A percentile compares a stretch with the other conserved stretches of the same genome.
phyloP scores from a whole-genome alignment of 352 stramenopile species.

The Blastocystis sp. region DNA sequence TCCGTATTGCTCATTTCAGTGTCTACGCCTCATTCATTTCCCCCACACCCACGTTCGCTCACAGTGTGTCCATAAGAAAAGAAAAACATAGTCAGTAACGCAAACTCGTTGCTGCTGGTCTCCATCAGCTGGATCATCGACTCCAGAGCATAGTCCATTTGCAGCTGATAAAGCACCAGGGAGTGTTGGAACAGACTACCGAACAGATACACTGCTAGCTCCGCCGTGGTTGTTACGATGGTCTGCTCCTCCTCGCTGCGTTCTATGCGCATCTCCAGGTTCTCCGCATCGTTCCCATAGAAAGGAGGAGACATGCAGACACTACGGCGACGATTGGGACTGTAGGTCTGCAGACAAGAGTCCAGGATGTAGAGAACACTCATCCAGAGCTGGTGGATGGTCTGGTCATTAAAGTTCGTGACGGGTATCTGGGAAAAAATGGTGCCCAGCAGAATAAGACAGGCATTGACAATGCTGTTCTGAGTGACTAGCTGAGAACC shows the following conservation, averaged over 20 bases:
- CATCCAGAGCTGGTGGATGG: not conserved
- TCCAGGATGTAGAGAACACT: not conserved
- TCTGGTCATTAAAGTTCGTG: not conserved
- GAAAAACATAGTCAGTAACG: not conserved
- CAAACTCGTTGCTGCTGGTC: not conserved
- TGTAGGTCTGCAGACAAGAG: not conserved
- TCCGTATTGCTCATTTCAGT: not conserved
- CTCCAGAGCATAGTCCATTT: not conserved
- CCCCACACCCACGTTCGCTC: not conserved
- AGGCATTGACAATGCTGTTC: slow-evolving; percentile 26
- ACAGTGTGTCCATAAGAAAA: not conserved
- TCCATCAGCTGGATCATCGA: not conserved
- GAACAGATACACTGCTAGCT: not conserved
- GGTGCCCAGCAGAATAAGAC: not conserved
- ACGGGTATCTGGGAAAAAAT: not conserved
- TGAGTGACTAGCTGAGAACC: not conserved
- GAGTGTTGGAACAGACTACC: not conserved
- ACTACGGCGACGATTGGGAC: not conserved
- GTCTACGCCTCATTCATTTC: not conserved
- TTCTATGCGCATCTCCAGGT: not conserved
- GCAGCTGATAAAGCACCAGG: not conserved
- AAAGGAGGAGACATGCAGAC: not conserved
- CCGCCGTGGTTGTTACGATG: not conserved
- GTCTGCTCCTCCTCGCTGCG: not conserved
- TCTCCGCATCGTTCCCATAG: not conserved